Evolutionary conservation across 176 grass and related monocot species (phyloP).

Genomic region (Rhynchospora pubera): DNA sequence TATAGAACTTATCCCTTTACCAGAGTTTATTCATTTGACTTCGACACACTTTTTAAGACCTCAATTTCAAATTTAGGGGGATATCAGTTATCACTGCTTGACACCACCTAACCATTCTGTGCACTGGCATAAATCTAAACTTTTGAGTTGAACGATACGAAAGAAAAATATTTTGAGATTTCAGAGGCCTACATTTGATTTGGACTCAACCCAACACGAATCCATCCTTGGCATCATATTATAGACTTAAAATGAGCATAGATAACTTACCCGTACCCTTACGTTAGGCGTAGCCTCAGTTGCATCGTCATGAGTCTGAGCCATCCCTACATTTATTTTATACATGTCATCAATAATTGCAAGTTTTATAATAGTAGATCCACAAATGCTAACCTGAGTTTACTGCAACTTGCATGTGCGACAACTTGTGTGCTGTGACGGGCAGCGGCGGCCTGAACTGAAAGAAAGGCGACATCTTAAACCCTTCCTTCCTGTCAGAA

Average conservation of each 20-base stretch:
- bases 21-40: not conserved
- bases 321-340: not conserved
- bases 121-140: not conserved
- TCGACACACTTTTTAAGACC: not conserved
- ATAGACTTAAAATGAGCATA: not conserved
- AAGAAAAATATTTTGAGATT: not conserved
- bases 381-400: not conserved
- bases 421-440: not conserved
- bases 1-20: not conserved
- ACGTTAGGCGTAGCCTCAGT: not conserved
- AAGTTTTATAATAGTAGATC: not conserved
- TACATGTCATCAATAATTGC: not conserved
- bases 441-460: not conserved
- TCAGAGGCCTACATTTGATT: not conserved
- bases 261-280: not conserved
- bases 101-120: not conserved
- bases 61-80: not conserved
- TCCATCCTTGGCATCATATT: not conserved
- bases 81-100: not conserved
- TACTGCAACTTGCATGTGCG: not conserved
- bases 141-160: not conserved
- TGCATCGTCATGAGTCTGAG: no score
- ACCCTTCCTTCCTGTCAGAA: not conserved
- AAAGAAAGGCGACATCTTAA: slow-evolving; percentile 19
- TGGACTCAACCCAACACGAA: not conserved